Evolutionary conservation across 257 asterid species (phyloP), one percentile per base, ranked within the genome.

Genomic region (Nicotiana obtusifolia): DNA sequence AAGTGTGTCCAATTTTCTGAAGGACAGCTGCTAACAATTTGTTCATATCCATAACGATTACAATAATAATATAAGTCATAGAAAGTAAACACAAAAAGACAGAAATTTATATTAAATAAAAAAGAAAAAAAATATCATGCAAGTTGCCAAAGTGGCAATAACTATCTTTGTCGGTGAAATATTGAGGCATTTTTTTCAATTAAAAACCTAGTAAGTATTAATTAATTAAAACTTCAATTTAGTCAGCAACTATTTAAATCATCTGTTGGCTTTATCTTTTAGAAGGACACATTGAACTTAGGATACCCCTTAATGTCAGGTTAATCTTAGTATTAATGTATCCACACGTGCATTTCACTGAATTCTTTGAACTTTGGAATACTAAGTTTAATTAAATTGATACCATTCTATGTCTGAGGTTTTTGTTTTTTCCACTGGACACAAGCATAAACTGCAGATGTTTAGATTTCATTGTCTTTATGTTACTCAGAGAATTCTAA

Each of bases 281-380:
- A 44, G 59, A 73, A 73, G 79, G 76, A 44, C 77, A 37, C 9
- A 64, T 68, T 81, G 69, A 61, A 69, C 90, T 54, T 89, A 59
- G 90, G 90, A 89, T 89, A 64, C 90, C 90, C 83, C 78, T 56
- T 62, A 61, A 64, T 76, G 82, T 60, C 37, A 82, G 54, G 53
- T 13, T 80, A 77, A 54, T 78, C 83, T 82, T 75, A 57, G 68
- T 44, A 62, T 30, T 47, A 35, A 26, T 65, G 20, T 84, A 84
- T 85, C 84, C 88, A 84, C 88, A 87, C 89, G 86, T 87, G 88
- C 85, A 81, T 15, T 49, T 83, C 84, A 75, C 87, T 83, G 84
- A 85, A 75, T 88, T 80, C 76, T 78, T 86, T 88, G 82, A 69
- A 85, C 66, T 81, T 78, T 78, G 86, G 77, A 67, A 80, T 88